A percentile compares a stretch with the other conserved stretches of the same genome.
phyloP scores from a whole-genome alignment of 2,329 filamentous ascomycete species.

The Fusarium beomiforme region DNA sequence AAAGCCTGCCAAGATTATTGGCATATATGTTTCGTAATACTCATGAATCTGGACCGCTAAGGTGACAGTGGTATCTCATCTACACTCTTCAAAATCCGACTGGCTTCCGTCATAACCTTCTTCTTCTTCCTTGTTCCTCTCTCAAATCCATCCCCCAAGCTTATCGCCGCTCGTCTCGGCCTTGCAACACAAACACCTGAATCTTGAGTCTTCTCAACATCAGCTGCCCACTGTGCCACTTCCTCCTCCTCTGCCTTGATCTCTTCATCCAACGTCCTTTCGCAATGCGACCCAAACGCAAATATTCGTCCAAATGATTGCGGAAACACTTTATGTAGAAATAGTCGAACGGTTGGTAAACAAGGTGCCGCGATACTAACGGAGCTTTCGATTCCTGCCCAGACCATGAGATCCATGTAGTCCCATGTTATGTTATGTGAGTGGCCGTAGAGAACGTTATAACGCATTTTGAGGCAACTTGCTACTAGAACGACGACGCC shows the following conservation, averaged over 20 bases:
- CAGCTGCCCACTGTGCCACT: constrained; percentile 5
- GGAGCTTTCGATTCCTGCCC: constrained; percentile 13
- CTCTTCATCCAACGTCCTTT: not conserved
- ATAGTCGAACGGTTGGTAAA: constrained; percentile 1
- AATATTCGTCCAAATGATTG: constrained; percentile 9
- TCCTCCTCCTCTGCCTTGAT: constrained; percentile 15
- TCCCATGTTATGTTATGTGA: constrained; percentile 13
- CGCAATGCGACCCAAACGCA: not conserved
- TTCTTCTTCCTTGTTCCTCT: not conserved
- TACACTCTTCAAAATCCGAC: constrained; percentile 12
- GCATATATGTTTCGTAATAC: fast-evolving
- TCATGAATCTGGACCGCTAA: fast-evolving
- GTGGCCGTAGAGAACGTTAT: constrained; percentile 15
- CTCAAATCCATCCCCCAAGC: not conserved
- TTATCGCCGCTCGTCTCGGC: constrained; percentile 1
- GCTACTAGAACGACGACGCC: constrained; percentile 8
- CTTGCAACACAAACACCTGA: not conserved
- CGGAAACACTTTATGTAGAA: constrained; percentile 1
- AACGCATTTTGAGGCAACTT: constrained; percentile 20
- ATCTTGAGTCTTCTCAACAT: not conserved
- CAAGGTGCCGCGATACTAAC: constrained; percentile 13
- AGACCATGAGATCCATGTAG: constrained; percentile 16
- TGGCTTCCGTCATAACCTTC: constrained; percentile 7
- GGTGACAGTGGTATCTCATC: not conserved
- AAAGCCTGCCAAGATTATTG: not conserved